These are phyloP conservation scores for Lecanoromycetidae sp. DNA, from an alignment of 2,329 filamentous ascomycete genomes.

Conservation along the genomic window DNA sequence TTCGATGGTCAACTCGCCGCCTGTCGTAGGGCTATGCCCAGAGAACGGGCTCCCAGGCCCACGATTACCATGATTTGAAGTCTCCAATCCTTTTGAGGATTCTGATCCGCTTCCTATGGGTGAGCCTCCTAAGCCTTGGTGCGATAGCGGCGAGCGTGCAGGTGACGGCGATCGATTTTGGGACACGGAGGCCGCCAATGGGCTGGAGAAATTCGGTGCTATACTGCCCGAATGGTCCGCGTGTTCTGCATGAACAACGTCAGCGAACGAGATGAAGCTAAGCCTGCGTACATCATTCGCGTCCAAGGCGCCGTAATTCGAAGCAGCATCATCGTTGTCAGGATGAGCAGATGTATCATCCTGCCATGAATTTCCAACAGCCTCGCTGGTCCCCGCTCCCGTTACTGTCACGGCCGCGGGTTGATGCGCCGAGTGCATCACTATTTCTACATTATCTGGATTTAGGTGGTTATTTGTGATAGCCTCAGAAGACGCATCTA, in stretches of 20 bases:
- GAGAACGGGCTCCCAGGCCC: constrained; percentile 53
- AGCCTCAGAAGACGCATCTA: constrained; percentile 81
- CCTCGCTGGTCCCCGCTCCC: constrained; percentile 32
- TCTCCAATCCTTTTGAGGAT: constrained; percentile 61
- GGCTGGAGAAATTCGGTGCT: constrained; percentile 17
- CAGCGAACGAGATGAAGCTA: constrained; percentile 93
- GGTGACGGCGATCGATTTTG: constrained; percentile 65
- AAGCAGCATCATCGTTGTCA: constrained; percentile 52
- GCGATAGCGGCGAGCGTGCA: constrained; percentile 65
- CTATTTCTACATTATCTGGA: constrained; percentile 82
- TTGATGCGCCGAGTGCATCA: constrained; percentile 75
- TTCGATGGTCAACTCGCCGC: constrained; percentile 72
- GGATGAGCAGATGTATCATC: constrained; percentile 47
- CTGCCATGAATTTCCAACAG: constrained; percentile 24
- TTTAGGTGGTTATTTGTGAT: constrained; percentile 79
- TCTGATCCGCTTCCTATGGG: constrained; percentile 65
- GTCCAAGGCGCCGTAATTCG: constrained; percentile 68
- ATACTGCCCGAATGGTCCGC: constrained; percentile 34
- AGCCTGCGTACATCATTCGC: constrained; percentile 66
- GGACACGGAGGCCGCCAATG: constrained; percentile 17
- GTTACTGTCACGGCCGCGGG: constrained; percentile 59
- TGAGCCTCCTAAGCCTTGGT: constrained; percentile 54
- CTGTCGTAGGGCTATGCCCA: constrained; percentile 42
- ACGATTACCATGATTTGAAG: constrained; percentile 45
- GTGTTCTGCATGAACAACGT: constrained; percentile 68